Conservation (phyloP, 1,139 yeast species). For the Geotrichum aggregatum region DNA sequence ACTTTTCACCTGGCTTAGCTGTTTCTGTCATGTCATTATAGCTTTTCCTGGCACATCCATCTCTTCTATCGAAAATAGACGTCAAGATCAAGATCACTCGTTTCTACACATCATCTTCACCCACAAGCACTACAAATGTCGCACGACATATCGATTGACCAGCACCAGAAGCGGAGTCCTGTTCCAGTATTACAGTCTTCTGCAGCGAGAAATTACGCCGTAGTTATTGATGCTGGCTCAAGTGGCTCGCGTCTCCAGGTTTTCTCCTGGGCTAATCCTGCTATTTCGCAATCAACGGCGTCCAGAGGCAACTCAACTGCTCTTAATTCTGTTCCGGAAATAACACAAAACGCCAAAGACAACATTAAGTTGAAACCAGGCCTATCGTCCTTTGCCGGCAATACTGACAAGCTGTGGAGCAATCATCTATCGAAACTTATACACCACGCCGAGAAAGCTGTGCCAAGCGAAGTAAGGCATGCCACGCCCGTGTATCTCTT, state of each 20-base stretch:
- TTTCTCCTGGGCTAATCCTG: conserved; percentile 60
- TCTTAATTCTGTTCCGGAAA: conserved; percentile 34
- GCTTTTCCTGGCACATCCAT: not conserved
- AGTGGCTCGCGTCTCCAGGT: conserved; percentile 74
- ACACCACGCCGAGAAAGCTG: conserved; percentile 51
- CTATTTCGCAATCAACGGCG: conserved; percentile 3
- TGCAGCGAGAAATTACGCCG: conserved; percentile 49
- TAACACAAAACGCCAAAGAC: conserved; percentile 49
- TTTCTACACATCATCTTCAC: not conserved
- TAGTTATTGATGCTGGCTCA: conserved; percentile 79
- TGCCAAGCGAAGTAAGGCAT: conserved; percentile 60
- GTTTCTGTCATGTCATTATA: not conserved
- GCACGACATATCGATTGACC: not conserved
- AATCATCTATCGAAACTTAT: conserved; percentile 57
- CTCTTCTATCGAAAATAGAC: not conserved
- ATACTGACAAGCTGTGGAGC: conserved; percentile 47
- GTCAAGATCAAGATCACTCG: not conserved
- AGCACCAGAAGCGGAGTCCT: conserved; percentile 5
- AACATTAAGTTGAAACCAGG: conserved; percentile 64
- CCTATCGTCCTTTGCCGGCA: conserved; percentile 50
- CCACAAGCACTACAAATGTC: not conserved
- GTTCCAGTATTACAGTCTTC: not conserved
- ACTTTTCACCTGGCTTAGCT: too few relatives aligned
- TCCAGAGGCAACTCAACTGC: conserved; percentile 11
- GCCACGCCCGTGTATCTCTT: conserved; percentile 74